Base-by-base conservation (phyloP, 441 rosid species). In the Adansonia rubrostipa region DNA sequence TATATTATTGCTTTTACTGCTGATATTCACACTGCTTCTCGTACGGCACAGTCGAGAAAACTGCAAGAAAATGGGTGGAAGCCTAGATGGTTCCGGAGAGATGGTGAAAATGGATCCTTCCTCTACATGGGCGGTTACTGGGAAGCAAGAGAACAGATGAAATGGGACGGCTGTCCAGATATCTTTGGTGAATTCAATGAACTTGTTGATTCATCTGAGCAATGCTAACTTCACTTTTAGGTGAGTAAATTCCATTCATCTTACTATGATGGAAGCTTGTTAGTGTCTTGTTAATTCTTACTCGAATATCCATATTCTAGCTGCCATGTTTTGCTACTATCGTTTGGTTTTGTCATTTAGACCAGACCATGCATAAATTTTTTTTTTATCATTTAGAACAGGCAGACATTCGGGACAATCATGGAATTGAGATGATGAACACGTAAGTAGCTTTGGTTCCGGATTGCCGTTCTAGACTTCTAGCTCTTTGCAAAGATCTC, bases 61-160 rank as follows among this genome's bases (percentile, higher is more conserved):
- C 77, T 94, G 79, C 98, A 96, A 83, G 98, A 94, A 84, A 90
- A 89, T 51, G 98, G 99, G 75, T 94, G 99, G 99, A 89, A 84
- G 79, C 96, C 99, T 2, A 88, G 90, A 85, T 96, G 99, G 98
- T 96, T 96, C 83, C 83, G 84, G 68, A 73, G 82, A 80, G 91
- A 88, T 48, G 85, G 84, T 47, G 69, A 64, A 36, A 77, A 85
- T 48, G 91, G 95, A 81, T 70, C 96, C 48, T 96, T 84, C 83
- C 79, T 78, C 64, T 94, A 87, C 15, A 36, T 60, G 17, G 98
- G 98, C 1, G 98, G 98, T 28, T 96, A 96, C 54, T 96, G 99
- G 99, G 94, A 93, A 86, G 92, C 99, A 57, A 84, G 98, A n/a
- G 89, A 87, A 45, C 83, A 61, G 19, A 64, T 75, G 63, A 90